Conservation (phyloP, 352 stramenopile species). For the Phytophthora cryptogea region DNA sequence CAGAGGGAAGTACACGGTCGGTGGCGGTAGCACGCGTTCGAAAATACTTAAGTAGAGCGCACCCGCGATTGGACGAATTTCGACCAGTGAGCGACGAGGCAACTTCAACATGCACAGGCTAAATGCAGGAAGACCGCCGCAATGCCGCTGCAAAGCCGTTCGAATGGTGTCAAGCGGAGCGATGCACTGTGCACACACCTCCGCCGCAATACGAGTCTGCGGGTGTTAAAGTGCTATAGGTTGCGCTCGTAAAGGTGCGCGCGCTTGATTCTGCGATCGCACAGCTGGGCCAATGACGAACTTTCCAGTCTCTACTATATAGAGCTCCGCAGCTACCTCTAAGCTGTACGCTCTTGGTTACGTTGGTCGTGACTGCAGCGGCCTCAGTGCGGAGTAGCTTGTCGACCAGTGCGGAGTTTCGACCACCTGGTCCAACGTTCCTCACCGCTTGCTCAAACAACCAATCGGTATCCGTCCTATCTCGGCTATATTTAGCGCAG, state of each 20-base stretch:
- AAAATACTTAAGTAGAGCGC: conserved; percentile 16
- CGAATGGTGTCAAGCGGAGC: neutral
- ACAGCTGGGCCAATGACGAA: neutral
- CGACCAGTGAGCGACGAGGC: conserved; percentile 3
- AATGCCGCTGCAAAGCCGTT: neutral
- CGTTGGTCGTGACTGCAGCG: neutral
- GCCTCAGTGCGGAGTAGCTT: conserved; percentile 4
- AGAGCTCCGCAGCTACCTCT: neutral
- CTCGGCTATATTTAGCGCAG: conserved; percentile 22
- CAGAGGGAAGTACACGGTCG: neutral
- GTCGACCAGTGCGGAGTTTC: conserved; percentile 4
- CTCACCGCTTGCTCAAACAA: conserved; percentile 24
- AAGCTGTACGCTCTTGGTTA: neutral
- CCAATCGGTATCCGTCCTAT: conserved; percentile 2
- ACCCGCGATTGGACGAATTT: conserved; percentile 31
- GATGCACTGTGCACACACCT: neutral
- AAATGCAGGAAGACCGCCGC: neutral
- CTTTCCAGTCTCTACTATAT: neutral
- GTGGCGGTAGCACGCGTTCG: conserved; percentile 8
- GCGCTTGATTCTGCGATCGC: neutral
- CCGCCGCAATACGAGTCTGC: neutral
- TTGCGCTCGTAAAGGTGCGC: neutral
- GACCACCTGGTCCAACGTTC: conserved; percentile 22
- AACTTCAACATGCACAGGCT: conserved; percentile 14
- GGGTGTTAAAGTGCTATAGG: neutral